Percentiles rank a stretch among this genome's conserved stretches.
phyloP scores from a whole-genome alignment of 2,329 filamentous ascomycete species.

The Cryphonectria naterciae region DNA sequence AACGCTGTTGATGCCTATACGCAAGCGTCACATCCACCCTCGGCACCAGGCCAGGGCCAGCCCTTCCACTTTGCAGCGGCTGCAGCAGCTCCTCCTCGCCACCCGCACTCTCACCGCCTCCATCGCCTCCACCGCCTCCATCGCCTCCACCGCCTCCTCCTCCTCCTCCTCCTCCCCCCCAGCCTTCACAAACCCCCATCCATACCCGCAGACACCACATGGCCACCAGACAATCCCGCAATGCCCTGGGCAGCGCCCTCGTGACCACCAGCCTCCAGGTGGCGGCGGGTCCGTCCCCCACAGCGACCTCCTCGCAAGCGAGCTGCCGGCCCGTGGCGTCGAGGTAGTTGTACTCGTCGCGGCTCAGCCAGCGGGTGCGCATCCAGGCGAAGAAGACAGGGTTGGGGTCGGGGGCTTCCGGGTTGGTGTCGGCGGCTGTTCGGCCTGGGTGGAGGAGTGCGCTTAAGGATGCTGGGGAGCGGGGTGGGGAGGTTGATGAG shows the following conservation, averaged over 20 bases:
- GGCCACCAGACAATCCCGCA: conserved; percentile 8
- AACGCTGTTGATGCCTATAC: too few species aligned
- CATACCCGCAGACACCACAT: conserved; percentile 13
- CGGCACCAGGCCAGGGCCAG: too few species aligned
- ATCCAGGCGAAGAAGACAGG: conserved; percentile 6
- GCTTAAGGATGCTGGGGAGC: not conserved
- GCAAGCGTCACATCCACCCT: too few species aligned
- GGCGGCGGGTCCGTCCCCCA: not conserved
- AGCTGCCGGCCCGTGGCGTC: conserved; percentile 6
- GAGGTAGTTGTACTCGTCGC: conserved; percentile 12
- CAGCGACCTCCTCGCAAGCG: conserved; percentile 6
- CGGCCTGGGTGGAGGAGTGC: conserved; percentile 2
- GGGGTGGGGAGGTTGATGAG: not conserved
- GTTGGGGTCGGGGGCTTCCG: not conserved
- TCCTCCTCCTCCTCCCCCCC: not conserved
- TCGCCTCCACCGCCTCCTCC: too few species aligned
- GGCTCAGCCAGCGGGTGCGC: conserved; percentile 6
- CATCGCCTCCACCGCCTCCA: too few species aligned
- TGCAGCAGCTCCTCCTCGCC: not conserved
- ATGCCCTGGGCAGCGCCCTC: not conserved
- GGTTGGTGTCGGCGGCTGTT: not conserved
- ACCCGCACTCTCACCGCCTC: not conserved
- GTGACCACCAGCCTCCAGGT: conserved; percentile 7
- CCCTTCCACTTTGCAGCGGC: too few species aligned
- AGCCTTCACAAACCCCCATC: conserved; percentile 1